These are phyloP conservation scores for Beta lomatogona DNA, from an alignment of 179 eudicot species.

Conservation along the genomic window DNA sequence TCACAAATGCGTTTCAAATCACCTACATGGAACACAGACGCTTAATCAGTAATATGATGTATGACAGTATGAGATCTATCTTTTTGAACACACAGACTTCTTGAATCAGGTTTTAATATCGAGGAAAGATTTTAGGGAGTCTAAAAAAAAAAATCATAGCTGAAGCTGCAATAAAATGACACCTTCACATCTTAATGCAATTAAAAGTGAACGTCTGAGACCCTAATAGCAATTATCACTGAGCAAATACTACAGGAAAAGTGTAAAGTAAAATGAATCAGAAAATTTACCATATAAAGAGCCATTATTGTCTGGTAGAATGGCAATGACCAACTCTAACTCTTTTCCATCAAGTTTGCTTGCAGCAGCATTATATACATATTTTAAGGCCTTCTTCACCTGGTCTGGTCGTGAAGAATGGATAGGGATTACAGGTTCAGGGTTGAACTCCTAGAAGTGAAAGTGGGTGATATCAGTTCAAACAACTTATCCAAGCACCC, in stretches of 20 bases:
- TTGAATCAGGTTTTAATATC: neutral
- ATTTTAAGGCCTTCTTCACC: slow-evolving; percentile 74
- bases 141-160: no score
- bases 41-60: slow-evolving; percentile 2
- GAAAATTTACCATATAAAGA: slow-evolving; percentile 61
- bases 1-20: slow-evolving; percentile 88
- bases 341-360: slow-evolving; percentile 69
- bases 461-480: slow-evolving; percentile 10
- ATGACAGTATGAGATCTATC: neutral
- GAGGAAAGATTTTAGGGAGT: neutral
- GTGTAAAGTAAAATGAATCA: neutral
- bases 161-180: neutral
- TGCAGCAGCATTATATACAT: slow-evolving; percentile 51
- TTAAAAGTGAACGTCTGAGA: neutral
- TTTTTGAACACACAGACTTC: neutral
- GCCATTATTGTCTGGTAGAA: slow-evolving; percentile 85
- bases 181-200: no score
- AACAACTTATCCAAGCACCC: slow-evolving; percentile 1
- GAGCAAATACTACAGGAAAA: neutral
- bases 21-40: slow-evolving; percentile 44
- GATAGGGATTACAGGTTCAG: slow-evolving; percentile 70
- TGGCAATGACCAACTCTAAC: slow-evolving; percentile 71
- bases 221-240: neutral
- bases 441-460: slow-evolving; percentile 58
- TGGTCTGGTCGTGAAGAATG: slow-evolving; percentile 78